Evolutionary conservation across 352 stramenopile genomes (phyloP).

Genomic region (Pythium apleroticum): DNA sequence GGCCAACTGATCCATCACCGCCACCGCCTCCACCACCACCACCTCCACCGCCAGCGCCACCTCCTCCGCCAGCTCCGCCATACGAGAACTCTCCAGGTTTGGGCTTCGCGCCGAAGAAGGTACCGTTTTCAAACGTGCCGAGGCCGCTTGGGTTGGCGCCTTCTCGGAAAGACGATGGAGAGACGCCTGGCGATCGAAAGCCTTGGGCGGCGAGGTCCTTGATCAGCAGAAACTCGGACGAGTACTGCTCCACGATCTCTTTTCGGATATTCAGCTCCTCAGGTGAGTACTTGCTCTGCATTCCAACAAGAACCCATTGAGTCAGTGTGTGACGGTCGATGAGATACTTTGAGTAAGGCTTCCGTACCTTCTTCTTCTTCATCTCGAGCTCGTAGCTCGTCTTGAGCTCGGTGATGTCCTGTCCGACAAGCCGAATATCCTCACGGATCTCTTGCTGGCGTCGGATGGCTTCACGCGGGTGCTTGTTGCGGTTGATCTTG

Average conservation of each 20-base stretch:
- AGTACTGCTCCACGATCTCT: conserved; percentile 81
- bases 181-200: conserved; percentile 50
- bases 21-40: conserved; percentile 31
- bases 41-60: conserved; percentile 24
- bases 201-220: conserved; percentile 69
- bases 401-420: conserved; percentile 77
- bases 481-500: conserved; percentile 63
- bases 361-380: conserved; percentile 80
- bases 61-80: conserved; percentile 24
- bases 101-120: conserved; percentile 48
- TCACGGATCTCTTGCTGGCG: conserved; percentile 80
- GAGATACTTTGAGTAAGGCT: too few species aligned
- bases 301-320: neutral
- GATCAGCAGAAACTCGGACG: conserved; percentile 70
- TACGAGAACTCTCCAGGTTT: conserved; percentile 27
- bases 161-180: conserved; percentile 43
- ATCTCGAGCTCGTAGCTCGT: conserved; percentile 66
- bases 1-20: conserved; percentile 26
- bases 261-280: conserved; percentile 78
- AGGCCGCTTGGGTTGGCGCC: conserved; percentile 42
- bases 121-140: conserved; percentile 63
- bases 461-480: conserved; percentile 77
- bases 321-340: neutral
- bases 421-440: conserved; percentile 67
- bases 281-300: conserved; percentile 71